Base-by-base conservation (phyloP, 768 basidiomycete genomes). In the Macrolepiota dolichaula region DNA sequence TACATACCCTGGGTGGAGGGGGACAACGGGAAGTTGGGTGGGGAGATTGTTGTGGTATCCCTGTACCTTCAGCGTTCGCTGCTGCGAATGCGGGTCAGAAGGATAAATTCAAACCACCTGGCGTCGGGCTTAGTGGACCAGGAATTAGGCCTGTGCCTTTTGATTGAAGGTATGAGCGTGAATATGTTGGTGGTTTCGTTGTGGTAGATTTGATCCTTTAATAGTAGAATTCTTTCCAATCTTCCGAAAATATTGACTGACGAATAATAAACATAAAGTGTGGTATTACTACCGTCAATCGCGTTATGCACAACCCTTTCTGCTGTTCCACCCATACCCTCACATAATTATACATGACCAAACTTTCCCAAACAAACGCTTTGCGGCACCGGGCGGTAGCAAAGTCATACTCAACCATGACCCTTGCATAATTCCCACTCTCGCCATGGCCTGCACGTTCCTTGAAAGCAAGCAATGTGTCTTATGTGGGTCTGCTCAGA, bases 1-100 rank as follows among this genome's bases (percentile, higher is more conserved):
- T 72, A 0, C 85, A 86, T 67, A 72, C 75, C 6, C 71, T 70
- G 3, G 78, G 80, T 38, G 78, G 76, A 0, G 76, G 76, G n/a
- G 82, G 79, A 0, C 82, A 85, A 59, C 70, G 71, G 55, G 79
- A 81, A 55, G 77, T 81, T 36, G 87, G 89, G 2, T 93, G 92
- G 91, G 93, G 91, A 0, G 92, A 96, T 65, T 94, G 94, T 69
- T 96, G 94, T 72, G 93, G 94, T 0, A 96, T 96, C 62, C 87
- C 86, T 0, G 85, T 96, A 5, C 94, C 94, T 3, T 88, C 86
- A 42, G 88, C 74, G 2, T 94, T 96, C 68, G 94, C 83, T 25
- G 92, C 92, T 47, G 90, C 87, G 0, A 75, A 78, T 60, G 81
- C 77, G 32, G 84, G 83, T 65, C 73, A 77, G 66, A 71, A 76